A percentile compares a stretch with the other conserved stretches of the same genome.
phyloP scores from a whole-genome alignment of 129 eudicot species.

The Oenanthe sinensis region DNA sequence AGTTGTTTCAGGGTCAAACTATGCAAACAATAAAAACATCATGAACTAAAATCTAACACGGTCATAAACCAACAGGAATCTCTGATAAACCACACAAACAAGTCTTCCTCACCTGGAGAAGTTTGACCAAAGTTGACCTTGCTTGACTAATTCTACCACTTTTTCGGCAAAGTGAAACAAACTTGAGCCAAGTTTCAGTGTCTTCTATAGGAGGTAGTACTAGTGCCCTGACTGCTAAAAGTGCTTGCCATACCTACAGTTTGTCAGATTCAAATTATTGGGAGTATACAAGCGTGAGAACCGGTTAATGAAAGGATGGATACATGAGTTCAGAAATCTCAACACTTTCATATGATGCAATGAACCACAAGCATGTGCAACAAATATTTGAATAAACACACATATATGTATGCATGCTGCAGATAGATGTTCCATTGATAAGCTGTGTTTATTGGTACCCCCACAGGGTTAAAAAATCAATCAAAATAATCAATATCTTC shows the following conservation, averaged over 20 bases:
- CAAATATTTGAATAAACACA: neutral
- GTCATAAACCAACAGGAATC: conserved; percentile 2
- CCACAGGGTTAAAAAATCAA: neutral
- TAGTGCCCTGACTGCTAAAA: conserved; percentile 83
- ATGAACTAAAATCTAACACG: neutral
- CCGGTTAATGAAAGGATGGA: neutral
- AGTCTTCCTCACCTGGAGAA: conserved; percentile 61
- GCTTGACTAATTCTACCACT: conserved; percentile 97
- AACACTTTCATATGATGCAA: neutral
- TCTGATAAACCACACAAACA: neutral
- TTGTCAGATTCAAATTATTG: neutral
- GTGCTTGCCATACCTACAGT: conserved; percentile 95
- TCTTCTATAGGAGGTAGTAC: conserved; percentile 96
- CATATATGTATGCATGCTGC: neutral
- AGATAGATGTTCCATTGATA: neutral
- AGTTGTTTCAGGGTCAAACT: conserved; percentile 96
- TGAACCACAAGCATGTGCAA: neutral
- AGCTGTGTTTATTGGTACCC: neutral
- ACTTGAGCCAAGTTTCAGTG: conserved; percentile 89
- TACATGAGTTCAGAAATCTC: neutral
- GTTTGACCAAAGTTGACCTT: conserved; percentile 79
- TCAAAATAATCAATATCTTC: neutral
- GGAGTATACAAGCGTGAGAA: neutral
- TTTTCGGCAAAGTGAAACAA: conserved; percentile 88
- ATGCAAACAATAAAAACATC: conserved; percentile 8